Evolutionary conservation across 805 yeast genomes (phyloP).

Genomic region (Lachancea mirantina): DNA sequence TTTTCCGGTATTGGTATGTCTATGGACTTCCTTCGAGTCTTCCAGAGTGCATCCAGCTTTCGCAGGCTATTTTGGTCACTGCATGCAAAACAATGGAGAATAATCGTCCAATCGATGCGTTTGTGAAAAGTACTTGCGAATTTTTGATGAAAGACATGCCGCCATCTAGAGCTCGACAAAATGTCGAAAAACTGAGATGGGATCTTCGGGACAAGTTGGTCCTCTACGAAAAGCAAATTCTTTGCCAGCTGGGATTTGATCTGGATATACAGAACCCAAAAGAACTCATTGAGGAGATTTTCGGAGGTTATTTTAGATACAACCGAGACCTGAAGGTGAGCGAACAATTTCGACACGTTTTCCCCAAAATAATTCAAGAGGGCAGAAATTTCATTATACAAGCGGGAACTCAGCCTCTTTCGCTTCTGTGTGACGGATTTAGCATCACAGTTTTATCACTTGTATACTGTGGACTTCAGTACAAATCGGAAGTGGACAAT

Average conservation of each 20-base stretch:
- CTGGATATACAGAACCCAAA: slow-evolving; percentile 30
- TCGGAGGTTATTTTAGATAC: slow-evolving; percentile 28
- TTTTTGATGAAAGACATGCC: slow-evolving; percentile 19
- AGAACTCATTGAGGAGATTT: slow-evolving; percentile 30
- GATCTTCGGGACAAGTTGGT: slow-evolving; percentile 30
- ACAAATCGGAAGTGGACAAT: slow-evolving; percentile 21
- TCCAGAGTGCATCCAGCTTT: slow-evolving; percentile 26
- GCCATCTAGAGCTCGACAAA: slow-evolving; percentile 16
- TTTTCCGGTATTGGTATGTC: slow-evolving; percentile 31
- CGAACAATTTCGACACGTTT: slow-evolving; percentile 21
- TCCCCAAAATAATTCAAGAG: slow-evolving; percentile 30
- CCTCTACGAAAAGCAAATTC: slow-evolving; percentile 25
- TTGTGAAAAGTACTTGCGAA: slow-evolving; percentile 29
- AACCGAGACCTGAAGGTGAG: slow-evolving; percentile 26
- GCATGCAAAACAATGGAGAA: slow-evolving; percentile 33
- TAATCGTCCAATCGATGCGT: slow-evolving; percentile 31
- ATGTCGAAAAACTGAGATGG: slow-evolving; percentile 33
- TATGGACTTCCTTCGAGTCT: slow-evolving; percentile 25
- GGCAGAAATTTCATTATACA: slow-evolving; percentile 30
- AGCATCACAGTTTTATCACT: slow-evolving; percentile 26
- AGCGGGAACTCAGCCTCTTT: slow-evolving; percentile 32
- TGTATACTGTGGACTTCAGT: slow-evolving; percentile 28
- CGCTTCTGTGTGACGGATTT: slow-evolving; percentile 29
- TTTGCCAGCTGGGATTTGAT: slow-evolving; percentile 31
- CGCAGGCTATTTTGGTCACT: slow-evolving; percentile 31